Evolutionary conservation across 345 rosid species (phyloP), one percentile per base, ranked within the genome.

Genomic region (Lepidium didymum): DNA sequence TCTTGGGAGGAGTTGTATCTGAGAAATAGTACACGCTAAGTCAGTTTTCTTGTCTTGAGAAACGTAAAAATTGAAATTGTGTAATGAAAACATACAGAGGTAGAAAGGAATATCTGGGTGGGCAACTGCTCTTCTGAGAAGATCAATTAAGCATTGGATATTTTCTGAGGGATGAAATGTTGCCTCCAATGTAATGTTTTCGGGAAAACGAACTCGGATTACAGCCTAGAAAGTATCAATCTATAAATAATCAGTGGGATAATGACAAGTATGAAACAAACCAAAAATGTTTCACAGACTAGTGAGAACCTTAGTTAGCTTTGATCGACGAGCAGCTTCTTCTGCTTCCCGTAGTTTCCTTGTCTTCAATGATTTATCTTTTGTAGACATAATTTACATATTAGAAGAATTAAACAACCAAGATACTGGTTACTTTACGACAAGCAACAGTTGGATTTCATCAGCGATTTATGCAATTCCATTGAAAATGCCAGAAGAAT

Each of bases 1-100:
- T 86, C 81, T 91, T 94, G 1, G 99, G 99, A 50, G 99, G 97
- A 69, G 97, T 83, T 5, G 96, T 87, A 73, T 86, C 96, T 89
- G 86, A 74, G 78, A 81, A 50, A 68, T 44, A 33, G 70, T 13
- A 23, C 0, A 18, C 45, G 2, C 6, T 11, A 27, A 27, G 8
- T 53, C 21, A 63, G 66, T 52, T 51, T 19, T 42, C 72, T 51
- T 19, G 12, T 10, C 5, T 14, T 41, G 18, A 43, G 10, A 35
- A 36, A 34, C 14, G 7, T 43, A 52, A 19, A 31, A 23, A 6
- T 27, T 4, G 44, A 15, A 11, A 15, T 56, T 10, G 15, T 62
- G 62, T 56, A 5, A 60, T 61, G 57, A 35, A 69, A 40, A 63
- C 92, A 19, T 87, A 92, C 98, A 94, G 65, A 93, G 15, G 70